Conservation (phyloP, 352 stramenopile species). For the Aphanomyces cochlioides region DNA sequence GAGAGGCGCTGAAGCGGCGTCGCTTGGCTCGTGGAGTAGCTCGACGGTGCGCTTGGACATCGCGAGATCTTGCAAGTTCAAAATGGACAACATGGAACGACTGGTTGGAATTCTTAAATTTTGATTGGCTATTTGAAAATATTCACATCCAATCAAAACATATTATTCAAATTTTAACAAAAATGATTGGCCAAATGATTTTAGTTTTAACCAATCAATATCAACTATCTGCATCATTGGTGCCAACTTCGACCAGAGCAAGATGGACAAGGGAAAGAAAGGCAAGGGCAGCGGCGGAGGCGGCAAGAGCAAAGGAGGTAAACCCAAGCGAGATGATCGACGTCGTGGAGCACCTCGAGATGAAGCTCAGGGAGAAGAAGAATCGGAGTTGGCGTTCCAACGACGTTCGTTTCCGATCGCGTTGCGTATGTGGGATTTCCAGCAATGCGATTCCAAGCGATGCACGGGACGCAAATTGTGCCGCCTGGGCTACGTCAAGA, state of each 20-base stretch:
- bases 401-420: slow-evolving; percentile 72
- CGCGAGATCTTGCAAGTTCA: slow-evolving; percentile 16
- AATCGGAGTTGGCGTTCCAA: slow-evolving; percentile 60
- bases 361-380: slow-evolving; percentile 43
- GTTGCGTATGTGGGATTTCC: slow-evolving; percentile 94
- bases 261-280: slow-evolving; percentile 14
- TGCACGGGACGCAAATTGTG: slow-evolving; percentile 92
- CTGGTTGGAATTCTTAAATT: slow-evolving; percentile 17
- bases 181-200: background rate
- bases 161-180: background rate
- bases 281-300: slow-evolving; percentile 12
- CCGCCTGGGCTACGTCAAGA: slow-evolving; percentile 89
- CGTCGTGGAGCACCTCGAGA: slow-evolving; percentile 14
- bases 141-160: slow-evolving; percentile 8
- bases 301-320: slow-evolving; percentile 15
- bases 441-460: slow-evolving; percentile 94
- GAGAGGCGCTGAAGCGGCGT: slow-evolving; percentile 23
- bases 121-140: slow-evolving; percentile 11
- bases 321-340: slow-evolving; percentile 12
- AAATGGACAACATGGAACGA: slow-evolving; percentile 20
- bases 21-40: slow-evolving; percentile 12
- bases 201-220: slow-evolving; percentile 15
- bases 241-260: background rate
- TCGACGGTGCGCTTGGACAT: slow-evolving; percentile 31
- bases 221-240: background rate